Evolutionary conservation across 148 eudicot genomes (phyloP).

Genomic region (Gaultheria prostrata): DNA sequence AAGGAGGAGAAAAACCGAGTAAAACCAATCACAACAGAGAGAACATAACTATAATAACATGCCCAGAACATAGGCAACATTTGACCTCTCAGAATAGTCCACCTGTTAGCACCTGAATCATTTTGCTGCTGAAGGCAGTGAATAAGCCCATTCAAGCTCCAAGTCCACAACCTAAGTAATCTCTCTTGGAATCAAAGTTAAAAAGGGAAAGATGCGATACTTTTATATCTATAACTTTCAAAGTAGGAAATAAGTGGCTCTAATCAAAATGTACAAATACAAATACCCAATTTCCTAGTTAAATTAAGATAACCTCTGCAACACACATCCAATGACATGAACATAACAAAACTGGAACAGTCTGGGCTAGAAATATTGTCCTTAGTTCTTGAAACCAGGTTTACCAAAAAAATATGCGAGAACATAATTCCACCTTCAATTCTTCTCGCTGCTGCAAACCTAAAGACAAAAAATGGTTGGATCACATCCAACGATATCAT

Average conservation of each 20-base stretch:
- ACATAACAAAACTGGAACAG: background rate
- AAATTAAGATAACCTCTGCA: background rate
- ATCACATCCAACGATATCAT: background rate
- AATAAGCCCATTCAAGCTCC: conserved; percentile 4
- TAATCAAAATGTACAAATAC: conserved; percentile 2
- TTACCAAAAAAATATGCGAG: background rate
- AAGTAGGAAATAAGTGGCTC: background rate
- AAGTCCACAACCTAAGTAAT: conserved; percentile 2
- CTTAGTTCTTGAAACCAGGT: conserved; percentile 3
- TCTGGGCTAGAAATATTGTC: background rate
- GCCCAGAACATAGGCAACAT: conserved; percentile 62
- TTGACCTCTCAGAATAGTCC: conserved; percentile 69
- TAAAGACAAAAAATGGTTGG: background rate
- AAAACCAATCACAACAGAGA: conserved; percentile 62
- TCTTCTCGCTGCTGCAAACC: background rate
- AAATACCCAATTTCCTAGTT: background rate
- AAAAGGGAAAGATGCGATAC: background rate
- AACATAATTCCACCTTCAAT: background rate
- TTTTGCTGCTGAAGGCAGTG: conserved; percentile 14
- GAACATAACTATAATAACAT: conserved; percentile 44
- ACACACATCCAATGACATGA: conserved; percentile 7
- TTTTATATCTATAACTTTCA: background rate
- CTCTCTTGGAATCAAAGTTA: background rate
- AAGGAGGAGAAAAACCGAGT: background rate
- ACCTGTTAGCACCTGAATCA: conserved; percentile 39